Percentiles rank a stretch among this genome's conserved stretches.
Conservation (phyloP, 768 basidiomycete genomes). For the Coprinopsis marcescibilis region DNA sequence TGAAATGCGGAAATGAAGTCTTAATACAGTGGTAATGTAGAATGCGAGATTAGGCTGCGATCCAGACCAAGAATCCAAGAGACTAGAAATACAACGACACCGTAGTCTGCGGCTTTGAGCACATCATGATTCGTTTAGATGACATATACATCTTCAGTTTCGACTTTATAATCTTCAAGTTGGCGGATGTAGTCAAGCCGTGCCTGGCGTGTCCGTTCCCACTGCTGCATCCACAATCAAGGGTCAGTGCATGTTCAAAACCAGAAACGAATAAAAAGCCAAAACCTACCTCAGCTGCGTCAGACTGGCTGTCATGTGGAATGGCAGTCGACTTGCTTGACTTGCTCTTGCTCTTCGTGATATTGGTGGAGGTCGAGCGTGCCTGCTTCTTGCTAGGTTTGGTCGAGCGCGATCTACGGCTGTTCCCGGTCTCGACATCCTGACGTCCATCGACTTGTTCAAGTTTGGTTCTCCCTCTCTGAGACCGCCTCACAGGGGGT, state of each 20-base stretch:
- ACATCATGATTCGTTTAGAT: slow-evolving; percentile 25
- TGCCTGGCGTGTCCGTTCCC: slow-evolving; percentile 41
- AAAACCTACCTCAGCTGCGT: slow-evolving; percentile 16
- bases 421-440: slow-evolving; percentile 6
- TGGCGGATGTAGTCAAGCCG: slow-evolving; percentile 50
- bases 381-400: slow-evolving; percentile 11
- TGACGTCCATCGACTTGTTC: background rate
- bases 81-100: too few species aligned
- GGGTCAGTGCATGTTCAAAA: too few species aligned
- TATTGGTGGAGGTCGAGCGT: slow-evolving; percentile 10
- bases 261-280: slow-evolving; percentile 1
- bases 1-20: too few species aligned
- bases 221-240: too few species aligned
- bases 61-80: too few species aligned
- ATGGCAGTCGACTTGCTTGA: slow-evolving; percentile 12
- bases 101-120: too few species aligned
- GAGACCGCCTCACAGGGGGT: slow-evolving; percentile 5
- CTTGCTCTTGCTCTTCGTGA: slow-evolving; percentile 14
- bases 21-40: too few species aligned
- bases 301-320: slow-evolving; percentile 11
- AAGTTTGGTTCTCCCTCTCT: background rate
- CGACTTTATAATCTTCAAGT: slow-evolving; percentile 46
- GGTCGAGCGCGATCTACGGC: slow-evolving; percentile 13
- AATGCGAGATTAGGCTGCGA: too few species aligned
- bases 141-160: slow-evolving; percentile 55